phyloP scores from a whole-genome alignment of 805 yeast genomes.

The Peterozyma toletana region DNA sequence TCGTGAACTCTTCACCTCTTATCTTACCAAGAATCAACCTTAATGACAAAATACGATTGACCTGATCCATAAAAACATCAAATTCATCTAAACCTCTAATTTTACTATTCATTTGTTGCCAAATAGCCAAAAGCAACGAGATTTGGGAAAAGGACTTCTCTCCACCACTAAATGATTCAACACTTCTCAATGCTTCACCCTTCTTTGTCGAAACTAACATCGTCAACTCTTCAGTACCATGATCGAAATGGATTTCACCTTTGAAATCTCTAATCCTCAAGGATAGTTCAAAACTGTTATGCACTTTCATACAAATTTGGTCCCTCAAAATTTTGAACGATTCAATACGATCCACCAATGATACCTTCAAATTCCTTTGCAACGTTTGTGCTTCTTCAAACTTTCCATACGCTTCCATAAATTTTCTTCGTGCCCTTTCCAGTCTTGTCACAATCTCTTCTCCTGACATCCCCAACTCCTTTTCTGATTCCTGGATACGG shows the following conservation, averaged over 20 bases:
- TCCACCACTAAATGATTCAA: slow-evolving; percentile 90
- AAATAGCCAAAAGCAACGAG: slow-evolving; percentile 77
- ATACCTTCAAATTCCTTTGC: slow-evolving; percentile 20
- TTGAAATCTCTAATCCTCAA: slow-evolving; percentile 62
- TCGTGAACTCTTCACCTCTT: slow-evolving; percentile 36
- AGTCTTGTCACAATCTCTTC: slow-evolving; percentile 47
- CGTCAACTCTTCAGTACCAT: slow-evolving; percentile 38
- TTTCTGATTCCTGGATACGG: slow-evolving; percentile 45
- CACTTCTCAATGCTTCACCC: slow-evolving; percentile 54
- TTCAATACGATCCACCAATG: slow-evolving; percentile 34
- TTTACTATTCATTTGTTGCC: slow-evolving; percentile 88
- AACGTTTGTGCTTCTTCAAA: slow-evolving; percentile 25
- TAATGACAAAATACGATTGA: slow-evolving; percentile 76
- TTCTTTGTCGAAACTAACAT: slow-evolving; percentile 57
- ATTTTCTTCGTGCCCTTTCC: slow-evolving; percentile 32
- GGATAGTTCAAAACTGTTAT: slow-evolving; percentile 50
- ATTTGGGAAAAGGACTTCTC: slow-evolving; percentile 93
- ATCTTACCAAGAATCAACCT: slow-evolving; percentile 65
- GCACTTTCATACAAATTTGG: slow-evolving; percentile 39
- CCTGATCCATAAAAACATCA: slow-evolving; percentile 96
- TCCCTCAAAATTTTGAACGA: slow-evolving; percentile 32
- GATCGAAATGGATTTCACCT: slow-evolving; percentile 66
- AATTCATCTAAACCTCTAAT: slow-evolving; percentile 92
- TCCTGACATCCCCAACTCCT: slow-evolving; percentile 43
- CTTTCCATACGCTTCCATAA: slow-evolving; percentile 32